Conservation (phyloP, 2,329 filamentous ascomycete genomes). For the Talaromyces rugulosus region DNA sequence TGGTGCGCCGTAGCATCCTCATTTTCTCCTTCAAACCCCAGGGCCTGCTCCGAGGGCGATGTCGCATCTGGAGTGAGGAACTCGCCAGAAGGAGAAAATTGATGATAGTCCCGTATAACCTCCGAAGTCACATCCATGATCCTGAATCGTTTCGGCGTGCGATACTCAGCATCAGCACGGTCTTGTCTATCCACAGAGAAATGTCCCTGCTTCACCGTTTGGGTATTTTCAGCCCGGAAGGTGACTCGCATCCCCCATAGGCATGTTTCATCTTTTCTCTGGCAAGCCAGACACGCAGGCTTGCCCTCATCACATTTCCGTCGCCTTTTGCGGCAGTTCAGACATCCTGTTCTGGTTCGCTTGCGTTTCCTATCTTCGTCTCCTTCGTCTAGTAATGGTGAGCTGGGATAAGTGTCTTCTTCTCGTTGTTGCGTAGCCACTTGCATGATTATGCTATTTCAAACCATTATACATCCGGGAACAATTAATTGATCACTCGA, state of each 20-base stretch:
- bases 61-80: neutral
- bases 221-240: conserved; percentile 2
- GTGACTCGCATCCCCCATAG: conserved; percentile 5
- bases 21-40: neutral
- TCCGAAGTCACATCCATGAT: conserved; percentile 4
- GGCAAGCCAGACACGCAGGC: conserved; percentile 1
- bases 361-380: neutral
- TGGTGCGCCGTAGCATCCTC: neutral
- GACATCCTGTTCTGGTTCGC: conserved; percentile 7
- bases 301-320: conserved; percentile 4
- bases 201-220: conserved; percentile 1
- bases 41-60: neutral
- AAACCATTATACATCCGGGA: neutral
- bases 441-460: neutral
- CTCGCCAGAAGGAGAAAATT: neutral
- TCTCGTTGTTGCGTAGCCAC: neutral
- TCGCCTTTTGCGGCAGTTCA: conserved; percentile 3
- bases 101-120: conserved; percentile 7
- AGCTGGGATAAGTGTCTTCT: neutral
- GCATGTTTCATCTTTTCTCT: neutral
- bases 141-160: neutral
- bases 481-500: neutral
- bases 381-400: neutral
- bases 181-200: neutral
- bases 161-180: neutral